These are phyloP conservation scores for Gracilariopsis chorda DNA, from an alignment of 23 red algal species.

Conservation along the genomic window DNA sequence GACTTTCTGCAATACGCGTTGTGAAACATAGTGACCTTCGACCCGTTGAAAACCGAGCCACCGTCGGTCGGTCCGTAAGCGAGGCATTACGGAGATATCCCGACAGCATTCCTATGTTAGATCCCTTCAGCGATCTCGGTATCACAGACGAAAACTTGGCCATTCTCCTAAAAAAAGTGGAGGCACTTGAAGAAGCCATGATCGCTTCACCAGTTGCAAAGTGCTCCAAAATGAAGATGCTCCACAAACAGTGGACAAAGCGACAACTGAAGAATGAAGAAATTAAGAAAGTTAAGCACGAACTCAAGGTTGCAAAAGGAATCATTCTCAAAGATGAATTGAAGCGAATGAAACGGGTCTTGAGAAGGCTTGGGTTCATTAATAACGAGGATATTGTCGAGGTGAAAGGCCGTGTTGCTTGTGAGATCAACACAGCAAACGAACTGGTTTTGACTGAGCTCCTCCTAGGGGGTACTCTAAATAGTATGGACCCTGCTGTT, in stretches of 20 bases:
- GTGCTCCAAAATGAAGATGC: background rate
- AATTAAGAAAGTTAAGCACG: constrained; percentile 18
- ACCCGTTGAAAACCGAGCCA: constrained; percentile 32
- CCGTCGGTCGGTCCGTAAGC: constrained; percentile 76
- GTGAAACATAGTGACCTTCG: constrained; percentile 74
- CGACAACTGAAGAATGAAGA: constrained; percentile 44
- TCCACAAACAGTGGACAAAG: constrained; percentile 48
- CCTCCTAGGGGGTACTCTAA: constrained; percentile 79
- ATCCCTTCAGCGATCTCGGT: constrained; percentile 79
- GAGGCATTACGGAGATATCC: constrained; percentile 75
- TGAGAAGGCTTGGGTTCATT: constrained; percentile 77
- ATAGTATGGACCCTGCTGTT: constrained; percentile 61
- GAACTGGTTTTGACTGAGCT: constrained; percentile 86
- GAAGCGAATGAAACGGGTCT: constrained; percentile 81
- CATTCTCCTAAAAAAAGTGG: constrained; percentile 78
- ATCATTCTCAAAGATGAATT: constrained; percentile 82
- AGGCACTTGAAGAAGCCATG: constrained; percentile 76
- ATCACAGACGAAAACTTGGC: constrained; percentile 66
- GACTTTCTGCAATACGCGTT: constrained; percentile 79
- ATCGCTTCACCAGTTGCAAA: constrained; percentile 54
- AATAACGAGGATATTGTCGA: constrained; percentile 75
- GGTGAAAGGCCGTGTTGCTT: constrained; percentile 96
- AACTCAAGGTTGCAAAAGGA: constrained; percentile 80
- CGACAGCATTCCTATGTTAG: constrained; percentile 76
- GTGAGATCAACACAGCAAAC: constrained; percentile 93